phyloP scores from a whole-genome alignment of 768 basidiomycete species.

The Suillus sp. region DNA sequence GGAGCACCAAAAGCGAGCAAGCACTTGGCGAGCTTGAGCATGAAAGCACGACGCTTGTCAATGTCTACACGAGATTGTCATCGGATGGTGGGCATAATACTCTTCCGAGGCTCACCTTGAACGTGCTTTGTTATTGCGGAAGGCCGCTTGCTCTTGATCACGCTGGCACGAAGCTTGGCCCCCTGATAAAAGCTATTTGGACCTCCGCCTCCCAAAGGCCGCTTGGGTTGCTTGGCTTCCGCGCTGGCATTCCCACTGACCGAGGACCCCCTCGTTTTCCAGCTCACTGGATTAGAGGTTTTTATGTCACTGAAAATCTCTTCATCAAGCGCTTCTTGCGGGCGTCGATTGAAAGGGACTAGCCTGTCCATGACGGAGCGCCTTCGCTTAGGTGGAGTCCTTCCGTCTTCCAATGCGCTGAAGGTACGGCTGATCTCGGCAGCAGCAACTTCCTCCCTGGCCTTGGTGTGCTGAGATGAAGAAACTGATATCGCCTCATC shows the following conservation, averaged over 20 bases:
- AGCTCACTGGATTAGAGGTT: slow-evolving; percentile 19
- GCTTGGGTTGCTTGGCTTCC: not conserved
- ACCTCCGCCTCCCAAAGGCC: slow-evolving; percentile 1
- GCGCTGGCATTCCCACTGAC: not conserved
- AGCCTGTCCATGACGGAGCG: slow-evolving; percentile 19
- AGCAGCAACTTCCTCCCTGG: slow-evolving; percentile 2
- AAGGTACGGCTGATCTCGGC: slow-evolving; percentile 9
- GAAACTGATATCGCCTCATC: not conserved
- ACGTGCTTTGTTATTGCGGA: slow-evolving; percentile 45
- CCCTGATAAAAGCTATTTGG: slow-evolving; percentile 33
- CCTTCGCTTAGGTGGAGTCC: slow-evolving; percentile 13
- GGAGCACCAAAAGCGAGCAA: slow-evolving; percentile 94
- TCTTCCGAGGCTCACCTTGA: slow-evolving; percentile 40
- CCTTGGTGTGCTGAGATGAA: slow-evolving; percentile 1
- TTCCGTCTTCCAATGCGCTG: slow-evolving; percentile 18
- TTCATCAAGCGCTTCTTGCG: slow-evolving; percentile 23
- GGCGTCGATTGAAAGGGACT: slow-evolving; percentile 16
- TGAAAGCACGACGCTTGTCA: slow-evolving; percentile 63
- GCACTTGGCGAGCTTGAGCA: slow-evolving; percentile 84
- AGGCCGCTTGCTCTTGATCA: slow-evolving; percentile 37
- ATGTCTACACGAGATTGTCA: slow-evolving; percentile 38
- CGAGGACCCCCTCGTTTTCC: not conserved
- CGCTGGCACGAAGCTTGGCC: slow-evolving; percentile 30
- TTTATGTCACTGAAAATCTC: slow-evolving; percentile 29
- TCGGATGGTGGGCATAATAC: not conserved